Percentiles rank a stretch among this genome's conserved stretches.
These are phyloP conservation scores for Colletotrichum viniferum DNA, from an alignment of 2,329 filamentous ascomycete genomes.

Conservation along the genomic window DNA sequence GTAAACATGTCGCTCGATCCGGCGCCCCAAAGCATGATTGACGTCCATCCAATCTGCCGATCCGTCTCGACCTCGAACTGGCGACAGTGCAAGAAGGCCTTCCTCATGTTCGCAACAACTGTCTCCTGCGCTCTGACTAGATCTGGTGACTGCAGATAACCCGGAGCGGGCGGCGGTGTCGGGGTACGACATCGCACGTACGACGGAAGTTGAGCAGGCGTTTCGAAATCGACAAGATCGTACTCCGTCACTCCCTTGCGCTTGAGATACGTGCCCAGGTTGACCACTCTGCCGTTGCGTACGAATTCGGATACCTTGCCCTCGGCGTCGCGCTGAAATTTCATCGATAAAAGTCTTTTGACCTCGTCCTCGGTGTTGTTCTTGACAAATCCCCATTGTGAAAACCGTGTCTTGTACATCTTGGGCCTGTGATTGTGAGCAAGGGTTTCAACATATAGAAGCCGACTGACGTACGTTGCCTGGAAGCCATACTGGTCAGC, in stretches of 20 bases:
- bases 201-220: conserved; percentile 44
- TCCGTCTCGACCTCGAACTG: conserved; percentile 45
- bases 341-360: conserved; percentile 53
- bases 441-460: background rate
- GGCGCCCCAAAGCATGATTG: conserved; percentile 48
- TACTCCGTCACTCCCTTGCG: conserved; percentile 58
- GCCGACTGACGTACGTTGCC: conserved; percentile 45
- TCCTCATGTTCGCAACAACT: conserved; percentile 47
- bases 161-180: conserved; percentile 46
- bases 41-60: conserved; percentile 42
- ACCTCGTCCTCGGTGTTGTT: conserved; percentile 60
- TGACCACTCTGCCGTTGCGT: conserved; percentile 56
- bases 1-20: conserved; percentile 47
- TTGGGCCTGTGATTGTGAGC: conserved; percentile 44
- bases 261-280: conserved; percentile 56
- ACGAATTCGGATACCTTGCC: conserved; percentile 59
- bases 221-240: conserved; percentile 52
- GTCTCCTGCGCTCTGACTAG: conserved; percentile 48
- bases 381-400: conserved; percentile 60
- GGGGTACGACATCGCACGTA: conserved; percentile 50
- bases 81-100: conserved; percentile 48
- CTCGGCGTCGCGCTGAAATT: conserved; percentile 56
- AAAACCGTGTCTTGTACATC: conserved; percentile 62
- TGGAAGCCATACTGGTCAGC: conserved; percentile 51
- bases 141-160: conserved; percentile 46